A percentile compares a stretch with the other conserved stretches of the same genome.
Conservation (phyloP, 177 flowering plant genomes). For the Telopea speciosissima region DNA sequence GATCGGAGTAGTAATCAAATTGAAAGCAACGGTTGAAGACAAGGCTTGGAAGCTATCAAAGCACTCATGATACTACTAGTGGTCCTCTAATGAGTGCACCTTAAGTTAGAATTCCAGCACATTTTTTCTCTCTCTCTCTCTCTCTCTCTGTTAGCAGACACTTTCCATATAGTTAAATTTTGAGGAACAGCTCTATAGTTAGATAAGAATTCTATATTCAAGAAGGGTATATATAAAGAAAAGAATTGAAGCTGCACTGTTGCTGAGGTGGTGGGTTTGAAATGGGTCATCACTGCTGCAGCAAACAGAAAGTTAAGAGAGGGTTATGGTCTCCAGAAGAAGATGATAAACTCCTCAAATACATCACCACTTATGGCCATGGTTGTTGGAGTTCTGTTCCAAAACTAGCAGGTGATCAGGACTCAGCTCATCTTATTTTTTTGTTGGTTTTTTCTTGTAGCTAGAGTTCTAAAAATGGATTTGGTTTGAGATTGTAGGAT, state of each 20-base stretch:
- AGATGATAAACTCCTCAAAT: conserved; percentile 46
- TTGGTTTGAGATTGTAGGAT: conserved; percentile 27
- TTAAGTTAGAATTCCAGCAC: conserved; percentile 21
- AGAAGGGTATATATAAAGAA: conserved; percentile 3
- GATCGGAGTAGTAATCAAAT: conserved; percentile 5
- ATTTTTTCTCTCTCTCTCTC: conserved; percentile 8
- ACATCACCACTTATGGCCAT: conserved; percentile 49
- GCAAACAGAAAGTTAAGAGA: conserved; percentile 55
- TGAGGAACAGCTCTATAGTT: neutral
- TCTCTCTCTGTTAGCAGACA: neutral
- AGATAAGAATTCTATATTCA: neutral
- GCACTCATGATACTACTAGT: conserved; percentile 17
- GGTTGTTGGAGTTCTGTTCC: conserved; percentile 60
- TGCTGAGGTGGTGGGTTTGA: neutral
- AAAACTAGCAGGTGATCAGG: conserved; percentile 41
- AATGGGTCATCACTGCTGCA: conserved; percentile 44
- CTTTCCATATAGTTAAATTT: neutral
- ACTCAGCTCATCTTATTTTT: neutral
- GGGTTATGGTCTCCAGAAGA: conserved; percentile 68
- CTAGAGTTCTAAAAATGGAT: neutral
- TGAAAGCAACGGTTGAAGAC: conserved; percentile 9
- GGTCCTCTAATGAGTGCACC: conserved; percentile 23
- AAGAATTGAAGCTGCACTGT: neutral
- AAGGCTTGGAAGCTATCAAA: conserved; percentile 18
- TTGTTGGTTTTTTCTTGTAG: neutral